Evolutionary conservation across 2,329 filamentous ascomycete genomes (phyloP), one percentile per base, ranked within the genome.

Genomic region (Aureobasidium lini): DNA sequence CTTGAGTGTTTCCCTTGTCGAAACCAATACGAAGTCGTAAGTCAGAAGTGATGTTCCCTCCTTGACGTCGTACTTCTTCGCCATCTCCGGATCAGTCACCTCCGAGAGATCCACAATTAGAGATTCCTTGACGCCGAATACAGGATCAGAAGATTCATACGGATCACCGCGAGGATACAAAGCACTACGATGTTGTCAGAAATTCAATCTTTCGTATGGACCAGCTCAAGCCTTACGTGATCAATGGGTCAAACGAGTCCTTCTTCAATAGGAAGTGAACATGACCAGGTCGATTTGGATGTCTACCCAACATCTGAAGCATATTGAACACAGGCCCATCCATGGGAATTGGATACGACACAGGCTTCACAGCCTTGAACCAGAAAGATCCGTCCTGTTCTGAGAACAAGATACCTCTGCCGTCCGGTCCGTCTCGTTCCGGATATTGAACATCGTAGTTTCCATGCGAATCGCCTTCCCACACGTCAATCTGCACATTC

Each of bases 81-180:
- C 62, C 0, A 85, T 81, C 53, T 77, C 78, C 34, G 77, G 76
- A 0, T 72, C 67, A 71, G 78, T 71, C 66, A 81, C 73, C 69
- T 78, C 71, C 63, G 77, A 62, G 73, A 81, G 75, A 62, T 88
- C 85, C 11, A 89, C 79, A 13, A 88, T 75, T 6, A 93, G 76
- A 39, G 85, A 88, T 67, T 88, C 79, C 72, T 93, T 93, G 57
- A 93, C 88, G 4, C 89, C 89, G 65, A 93, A 92, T 2, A 92
- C 89, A 0, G 88, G 87, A 68, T 93, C 89, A 0, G 86, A 88
- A 1, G 83, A 87, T 74, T 90, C 88, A 69, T 90, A 92, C 0
- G 85, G 86, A 65, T 91, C 88, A 39, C 84, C 84, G 2, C 86
- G 82, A 61, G 90, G 75, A 67, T 90, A 93, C 0, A 93, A 75